A percentile compares a stretch with the other conserved stretches of the same genome.
These are phyloP conservation scores for Hemisphaericaspora xylofermentans DNA, from an alignment of 1,139 yeast species.

Conservation along the genomic window DNA sequence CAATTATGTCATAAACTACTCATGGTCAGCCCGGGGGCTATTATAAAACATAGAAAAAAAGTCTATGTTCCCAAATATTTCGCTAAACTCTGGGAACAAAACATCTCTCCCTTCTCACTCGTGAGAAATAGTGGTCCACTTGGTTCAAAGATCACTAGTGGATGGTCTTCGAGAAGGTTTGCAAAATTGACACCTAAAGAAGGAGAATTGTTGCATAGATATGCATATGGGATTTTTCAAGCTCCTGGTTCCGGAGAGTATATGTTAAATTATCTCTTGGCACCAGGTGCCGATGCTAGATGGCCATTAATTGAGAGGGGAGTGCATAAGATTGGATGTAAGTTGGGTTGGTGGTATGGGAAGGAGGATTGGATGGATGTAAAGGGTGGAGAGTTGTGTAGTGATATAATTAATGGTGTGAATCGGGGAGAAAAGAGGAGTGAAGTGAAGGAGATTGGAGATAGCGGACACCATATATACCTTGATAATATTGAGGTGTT, in stretches of 20 bases:
- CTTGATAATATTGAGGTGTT: conserved; percentile 57
- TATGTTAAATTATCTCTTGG: conserved; percentile 63
- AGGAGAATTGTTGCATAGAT: conserved; percentile 52
- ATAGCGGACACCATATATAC: conserved; percentile 72
- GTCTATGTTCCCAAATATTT: conserved; percentile 63
- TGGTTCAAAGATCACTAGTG: conserved; percentile 71
- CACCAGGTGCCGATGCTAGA: conserved; percentile 77
- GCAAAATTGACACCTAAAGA: conserved; percentile 46
- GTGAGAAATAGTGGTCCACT: conserved; percentile 64
- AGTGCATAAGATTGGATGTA: conserved; percentile 48
- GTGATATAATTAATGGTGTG: conserved; percentile 32
- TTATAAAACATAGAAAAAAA: conserved; percentile 44
- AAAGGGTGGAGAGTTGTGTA: conserved; percentile 50
- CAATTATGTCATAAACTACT: conserved; percentile 46
- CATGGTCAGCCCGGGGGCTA: conserved; percentile 67
- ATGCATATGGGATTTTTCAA: conserved; percentile 69
- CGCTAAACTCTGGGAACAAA: conserved; percentile 63
- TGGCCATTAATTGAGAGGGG: conserved; percentile 54
- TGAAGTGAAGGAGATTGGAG: conserved; percentile 44
- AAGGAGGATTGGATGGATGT: conserved; percentile 77
- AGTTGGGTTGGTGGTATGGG: conserved; percentile 70
- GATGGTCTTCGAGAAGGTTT: conserved; percentile 74
- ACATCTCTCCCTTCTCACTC: conserved; percentile 67
- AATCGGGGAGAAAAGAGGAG: conserved; percentile 28
- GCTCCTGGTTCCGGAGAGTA: conserved; percentile 77